Base-by-base conservation (phyloP, 768 basidiomycete species). In the Paxillus rubicundulus region DNA sequence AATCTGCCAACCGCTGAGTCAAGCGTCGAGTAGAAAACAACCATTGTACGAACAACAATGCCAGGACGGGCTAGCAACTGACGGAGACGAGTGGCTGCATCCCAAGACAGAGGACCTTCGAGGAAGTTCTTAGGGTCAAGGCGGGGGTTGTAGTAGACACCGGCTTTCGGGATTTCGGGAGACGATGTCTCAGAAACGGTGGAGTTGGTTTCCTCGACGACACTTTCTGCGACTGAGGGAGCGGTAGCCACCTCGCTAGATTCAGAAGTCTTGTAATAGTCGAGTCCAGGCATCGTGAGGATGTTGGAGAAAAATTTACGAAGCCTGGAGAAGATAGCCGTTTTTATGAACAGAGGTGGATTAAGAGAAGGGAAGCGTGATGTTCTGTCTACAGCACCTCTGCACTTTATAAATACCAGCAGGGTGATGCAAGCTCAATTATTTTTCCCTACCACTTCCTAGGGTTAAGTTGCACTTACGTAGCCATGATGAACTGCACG, bases 31-130 rank as follows among this genome's bases (percentile, higher is more conserved):
- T 13, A 13, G n/a, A 3, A 21, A 21, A 39, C 20, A 2, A 20
- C 9, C 8, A 0, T 40, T 16, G 0, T 37, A 73, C 84, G 56
- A 71, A 89, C 87, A 41, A 89, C 82, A 42, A 89, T 89, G 21
- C 87, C 87, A 9, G 87, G 87, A 43, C 87, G 76, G 4, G 77
- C 83, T 9, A 85, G 74, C 77, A 85, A 71, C 58, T 86, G 84
- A 38, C 87, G 82, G 40, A 90, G 78, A 36, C 87, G 80, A 0
- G 87, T 90, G 7, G 86, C 77, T 16, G 87, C 79, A 61, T 88
- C 83, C 52, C 70, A 62, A 1, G 87, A 89, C 7, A 89, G 70
- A 3, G 86, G 84, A 1, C 86, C 87, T 7, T 87, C 78, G 41
- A 85, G 64, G 66, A 76, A 89, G 65, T 87, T 85, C 62, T 77